phyloP scores from a whole-genome alignment of 169 alveolate species.

The Sarcocystis neurona region DNA sequence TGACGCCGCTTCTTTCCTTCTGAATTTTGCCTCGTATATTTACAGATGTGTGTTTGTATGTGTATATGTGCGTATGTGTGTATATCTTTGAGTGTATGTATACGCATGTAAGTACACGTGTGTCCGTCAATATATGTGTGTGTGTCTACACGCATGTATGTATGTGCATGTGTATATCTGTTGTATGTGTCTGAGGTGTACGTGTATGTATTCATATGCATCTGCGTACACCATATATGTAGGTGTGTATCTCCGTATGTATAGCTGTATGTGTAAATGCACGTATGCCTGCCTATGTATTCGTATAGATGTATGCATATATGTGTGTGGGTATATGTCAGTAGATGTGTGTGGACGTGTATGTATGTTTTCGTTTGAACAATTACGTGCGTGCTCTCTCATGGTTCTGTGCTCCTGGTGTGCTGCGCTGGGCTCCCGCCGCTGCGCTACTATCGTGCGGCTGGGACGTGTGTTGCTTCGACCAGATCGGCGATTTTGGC shows the following conservation, averaged over 20 bases:
- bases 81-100: background rate
- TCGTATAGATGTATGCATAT: background rate
- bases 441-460: too few species aligned
- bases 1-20: background rate
- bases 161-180: background rate
- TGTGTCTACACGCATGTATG: background rate
- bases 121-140: background rate
- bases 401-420: too few species aligned
- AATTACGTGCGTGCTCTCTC: too few species aligned
- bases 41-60: background rate
- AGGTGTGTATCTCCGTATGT: too few species aligned
- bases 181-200: background rate
- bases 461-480: too few species aligned
- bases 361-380: background rate
- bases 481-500: conserved; percentile 30
- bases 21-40: background rate
- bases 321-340: background rate
- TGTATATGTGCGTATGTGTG: background rate
- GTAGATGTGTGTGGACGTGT: background rate
- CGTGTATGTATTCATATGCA: background rate
- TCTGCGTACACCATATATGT: background rate
- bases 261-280: background rate
- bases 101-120: background rate
- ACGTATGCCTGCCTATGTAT: background rate
- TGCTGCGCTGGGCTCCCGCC: too few species aligned